Percentiles rank a stretch among this genome's conserved stretches.
Evolutionary conservation across 345 rosid genomes (phyloP).

Genomic region (Populus tremula): DNA sequence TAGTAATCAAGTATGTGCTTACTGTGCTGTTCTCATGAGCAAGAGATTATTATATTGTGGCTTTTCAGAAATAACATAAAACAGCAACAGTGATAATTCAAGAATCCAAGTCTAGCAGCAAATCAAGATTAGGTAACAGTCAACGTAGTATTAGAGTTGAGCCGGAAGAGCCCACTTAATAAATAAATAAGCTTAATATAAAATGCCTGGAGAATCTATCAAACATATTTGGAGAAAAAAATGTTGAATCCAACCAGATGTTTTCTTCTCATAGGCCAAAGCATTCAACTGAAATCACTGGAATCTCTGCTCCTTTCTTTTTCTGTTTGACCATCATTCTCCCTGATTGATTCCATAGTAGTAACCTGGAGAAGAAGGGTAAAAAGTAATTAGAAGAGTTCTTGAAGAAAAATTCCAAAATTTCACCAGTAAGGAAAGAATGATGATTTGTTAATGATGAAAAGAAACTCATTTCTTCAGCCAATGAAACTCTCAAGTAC

Average conservation of each 20-base stretch:
- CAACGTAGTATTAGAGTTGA: background rate
- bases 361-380: background rate
- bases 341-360: background rate
- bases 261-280: background rate
- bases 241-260: conserved; percentile 5
- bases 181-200: conserved; percentile 1
- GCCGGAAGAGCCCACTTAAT: background rate
- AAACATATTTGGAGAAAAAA: background rate
- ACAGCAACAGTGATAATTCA: background rate
- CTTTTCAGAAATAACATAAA: background rate
- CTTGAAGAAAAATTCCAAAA: background rate
- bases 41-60: background rate
- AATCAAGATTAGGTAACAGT: background rate
- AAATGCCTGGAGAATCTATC: background rate
- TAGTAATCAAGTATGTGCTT: background rate
- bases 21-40: background rate
- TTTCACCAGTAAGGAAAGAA: no score
- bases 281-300: background rate
- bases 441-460: no score
- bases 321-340: conserved; percentile 1
- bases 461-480: background rate
- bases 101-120: conserved; percentile 8
- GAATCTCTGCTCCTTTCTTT: conserved; percentile 8
- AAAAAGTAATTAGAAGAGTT: background rate
- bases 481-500: background rate